Evolutionary conservation across 2,329 filamentous ascomycete species (phyloP), one percentile per base, ranked within the genome.

Genomic region (Claviceps capensis): DNA sequence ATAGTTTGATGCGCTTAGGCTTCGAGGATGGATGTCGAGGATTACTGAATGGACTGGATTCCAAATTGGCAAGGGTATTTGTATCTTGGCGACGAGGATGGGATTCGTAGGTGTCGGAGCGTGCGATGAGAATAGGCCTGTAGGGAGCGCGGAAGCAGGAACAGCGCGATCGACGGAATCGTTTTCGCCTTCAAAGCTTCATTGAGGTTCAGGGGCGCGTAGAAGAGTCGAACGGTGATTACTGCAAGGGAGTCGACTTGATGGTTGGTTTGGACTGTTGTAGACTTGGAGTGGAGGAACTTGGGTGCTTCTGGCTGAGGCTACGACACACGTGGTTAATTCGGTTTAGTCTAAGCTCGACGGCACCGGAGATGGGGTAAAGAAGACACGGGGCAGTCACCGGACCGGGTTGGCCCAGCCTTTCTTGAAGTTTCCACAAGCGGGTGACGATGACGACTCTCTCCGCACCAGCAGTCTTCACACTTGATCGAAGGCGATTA

Each of bases 291-390:
- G 47, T 45, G 38, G 45, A 49, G 22, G 47, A 48, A 45, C 8
- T 38, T 23, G 30, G 11, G 26, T 37, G 23, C 47, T n/a, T 34
- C 44, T 17, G 30, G 34, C 13, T 42, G 22, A 45, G 36, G 30
- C 6, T 50, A 53, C 30, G 52, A 53, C 52, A 53, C 48, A 53
- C 52, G 52, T 53, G 52, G 52, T 50, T 50, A 17, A 47, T 34
- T 48, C 37, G 48, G 47, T 41, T 49, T 49, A 46, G 46, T 45
- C 16, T 22, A 23, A 11, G 22, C 19, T 14, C 23, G 38, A n/a
- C n/a, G 17, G n/a, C 19, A 36, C 8, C 43, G 43, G 22, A 9
- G 43, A 30, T 23, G 43, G 43, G 30, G 30, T 9, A n/a, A 14
- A 13, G 19, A 14, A 13, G 19, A 44, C 43, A 45, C 23, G 22